These are phyloP conservation scores for Quercus robur DNA, from an alignment of 306 rosid genomes.

Conservation along the genomic window DNA sequence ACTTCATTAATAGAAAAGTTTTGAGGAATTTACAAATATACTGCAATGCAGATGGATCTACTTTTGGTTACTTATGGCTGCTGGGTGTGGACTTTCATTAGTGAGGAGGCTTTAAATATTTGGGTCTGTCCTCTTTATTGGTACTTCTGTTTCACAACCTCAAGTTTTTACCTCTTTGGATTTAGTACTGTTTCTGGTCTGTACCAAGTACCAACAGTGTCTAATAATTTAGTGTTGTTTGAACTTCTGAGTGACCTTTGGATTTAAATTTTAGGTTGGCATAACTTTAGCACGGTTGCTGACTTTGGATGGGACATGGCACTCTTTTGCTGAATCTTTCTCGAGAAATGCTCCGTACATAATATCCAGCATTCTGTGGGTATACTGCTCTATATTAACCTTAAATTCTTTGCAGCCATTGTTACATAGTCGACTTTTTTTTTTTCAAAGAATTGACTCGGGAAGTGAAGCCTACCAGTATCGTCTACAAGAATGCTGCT, in stretches of 20 bases:
- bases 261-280: constrained; percentile 49
- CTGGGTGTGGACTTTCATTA: constrained; percentile 70
- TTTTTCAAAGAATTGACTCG: not conserved
- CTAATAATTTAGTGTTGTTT: not conserved
- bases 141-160: constrained; percentile 50
- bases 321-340: constrained; percentile 55
- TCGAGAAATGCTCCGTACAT: constrained; percentile 49
- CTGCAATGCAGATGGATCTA: constrained; percentile 57
- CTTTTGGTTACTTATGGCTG: constrained; percentile 81
- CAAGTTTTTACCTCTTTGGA: constrained; percentile 7
- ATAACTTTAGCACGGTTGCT: constrained; percentile 51
- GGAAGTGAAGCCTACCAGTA: not conserved
- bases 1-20: not conserved
- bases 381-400: constrained; percentile 38
- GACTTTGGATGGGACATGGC: constrained; percentile 64
- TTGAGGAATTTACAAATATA: not conserved
- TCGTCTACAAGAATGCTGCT: not conserved
- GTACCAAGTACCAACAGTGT: not conserved
- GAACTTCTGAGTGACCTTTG: constrained; percentile 17
- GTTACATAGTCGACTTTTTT: not conserved
- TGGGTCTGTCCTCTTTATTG: constrained; percentile 64
- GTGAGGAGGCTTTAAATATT: constrained; percentile 71
- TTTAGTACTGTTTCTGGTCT: constrained; percentile 2
- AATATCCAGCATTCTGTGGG: constrained; percentile 55
- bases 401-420: not conserved